These are phyloP conservation scores for Arthrobotrys iridis DNA, from an alignment of 2,329 filamentous ascomycete species.

Conservation along the genomic window DNA sequence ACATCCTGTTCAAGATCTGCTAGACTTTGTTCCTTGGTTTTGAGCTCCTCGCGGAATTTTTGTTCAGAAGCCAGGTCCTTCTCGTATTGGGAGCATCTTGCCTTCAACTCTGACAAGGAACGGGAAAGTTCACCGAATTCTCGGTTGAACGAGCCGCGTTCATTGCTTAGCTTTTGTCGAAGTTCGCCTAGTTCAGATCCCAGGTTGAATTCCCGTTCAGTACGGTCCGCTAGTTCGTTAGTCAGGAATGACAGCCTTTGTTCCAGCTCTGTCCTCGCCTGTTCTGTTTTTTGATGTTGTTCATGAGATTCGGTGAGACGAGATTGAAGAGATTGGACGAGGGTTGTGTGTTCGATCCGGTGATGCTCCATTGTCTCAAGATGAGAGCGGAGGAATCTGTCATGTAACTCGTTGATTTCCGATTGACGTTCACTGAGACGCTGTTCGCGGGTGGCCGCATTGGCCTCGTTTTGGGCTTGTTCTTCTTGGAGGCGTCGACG, in stretches of 20 bases:
- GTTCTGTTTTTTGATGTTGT: conserved; percentile 29
- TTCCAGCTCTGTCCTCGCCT: conserved; percentile 33
- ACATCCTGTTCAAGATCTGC: conserved; percentile 18
- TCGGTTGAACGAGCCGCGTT: conserved; percentile 40
- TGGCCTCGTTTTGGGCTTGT: background rate
- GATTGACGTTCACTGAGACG: conserved; percentile 35
- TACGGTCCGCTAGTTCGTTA: conserved; percentile 47
- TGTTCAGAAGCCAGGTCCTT: conserved; percentile 24
- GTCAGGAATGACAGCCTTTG: conserved; percentile 32
- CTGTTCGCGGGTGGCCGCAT: background rate
- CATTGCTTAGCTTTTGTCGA: conserved; percentile 37
- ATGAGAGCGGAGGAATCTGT: conserved; percentile 45
- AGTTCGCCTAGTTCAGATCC: conserved; percentile 44
- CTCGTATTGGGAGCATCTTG: conserved; percentile 24
- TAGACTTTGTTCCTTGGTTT: conserved; percentile 8
- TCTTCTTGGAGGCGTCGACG: conserved; percentile 33
- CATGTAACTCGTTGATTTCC: conserved; percentile 39
- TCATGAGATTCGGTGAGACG: conserved; percentile 34
- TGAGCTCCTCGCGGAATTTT: conserved; percentile 21
- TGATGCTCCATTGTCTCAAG: conserved; percentile 40
- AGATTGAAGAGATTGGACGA: conserved; percentile 33
- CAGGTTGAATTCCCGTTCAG: conserved; percentile 46
- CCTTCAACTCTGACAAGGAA: conserved; percentile 38
- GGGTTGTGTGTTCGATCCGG: conserved; percentile 34
- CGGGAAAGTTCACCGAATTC: conserved; percentile 40